Evolutionary conservation across 352 stramenopile species (phyloP).

Genomic region (Globisporangium lucens): DNA sequence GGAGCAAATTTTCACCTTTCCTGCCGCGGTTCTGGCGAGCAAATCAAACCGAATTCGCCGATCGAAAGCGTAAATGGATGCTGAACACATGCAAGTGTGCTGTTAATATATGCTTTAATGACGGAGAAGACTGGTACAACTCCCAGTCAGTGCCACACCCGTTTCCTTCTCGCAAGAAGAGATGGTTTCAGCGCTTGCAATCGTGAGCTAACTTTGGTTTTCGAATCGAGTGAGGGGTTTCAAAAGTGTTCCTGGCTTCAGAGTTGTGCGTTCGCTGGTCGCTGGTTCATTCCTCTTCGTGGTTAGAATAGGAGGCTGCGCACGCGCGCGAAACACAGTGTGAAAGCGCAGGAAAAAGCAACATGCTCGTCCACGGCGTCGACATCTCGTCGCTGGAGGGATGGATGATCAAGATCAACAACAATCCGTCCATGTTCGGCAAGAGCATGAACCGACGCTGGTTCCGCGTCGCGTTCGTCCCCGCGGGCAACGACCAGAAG

Average conservation of each 20-base stretch:
- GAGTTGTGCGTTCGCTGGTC: not conserved
- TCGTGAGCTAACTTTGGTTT: not conserved
- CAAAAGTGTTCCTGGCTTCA: not conserved
- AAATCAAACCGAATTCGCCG: too few species aligned
- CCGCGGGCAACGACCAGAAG: constrained; percentile 39
- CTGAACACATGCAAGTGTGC: too few species aligned
- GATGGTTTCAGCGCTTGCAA: not conserved
- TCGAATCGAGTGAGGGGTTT: not conserved
- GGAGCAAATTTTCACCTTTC: too few species aligned
- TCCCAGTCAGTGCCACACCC: too few species aligned
- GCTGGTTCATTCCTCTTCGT: not conserved
- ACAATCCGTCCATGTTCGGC: constrained; percentile 75
- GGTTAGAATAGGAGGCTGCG: not conserved
- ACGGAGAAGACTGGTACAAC: too few species aligned
- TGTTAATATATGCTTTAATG: too few species aligned
- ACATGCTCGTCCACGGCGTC: constrained; percentile 62
- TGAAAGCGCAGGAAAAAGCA: not conserved
- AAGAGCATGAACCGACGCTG: constrained; percentile 72
- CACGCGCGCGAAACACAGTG: not conserved
- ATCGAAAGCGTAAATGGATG: too few species aligned
- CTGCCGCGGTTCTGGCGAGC: too few species aligned
- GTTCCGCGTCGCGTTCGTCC: constrained; percentile 71
- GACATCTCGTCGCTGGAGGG: constrained; percentile 82
- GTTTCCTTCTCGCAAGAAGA: not conserved
- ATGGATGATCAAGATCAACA: constrained; percentile 88